Conservation (phyloP, 345 rosid genomes). For the Lumnitzera littorea region DNA sequence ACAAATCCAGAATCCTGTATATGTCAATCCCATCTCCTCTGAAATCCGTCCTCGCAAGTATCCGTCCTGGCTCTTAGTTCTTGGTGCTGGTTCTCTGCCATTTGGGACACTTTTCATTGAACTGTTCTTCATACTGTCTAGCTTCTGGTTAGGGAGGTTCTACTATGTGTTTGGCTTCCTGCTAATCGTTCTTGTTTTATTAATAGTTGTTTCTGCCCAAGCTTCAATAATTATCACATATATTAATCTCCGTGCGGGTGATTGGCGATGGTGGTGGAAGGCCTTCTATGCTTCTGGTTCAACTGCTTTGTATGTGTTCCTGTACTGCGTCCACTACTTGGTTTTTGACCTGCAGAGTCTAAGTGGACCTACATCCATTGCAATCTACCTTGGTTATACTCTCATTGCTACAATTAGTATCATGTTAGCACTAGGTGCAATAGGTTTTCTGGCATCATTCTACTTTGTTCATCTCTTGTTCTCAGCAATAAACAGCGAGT, state of each 20-base stretch:
- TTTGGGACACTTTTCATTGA: background rate
- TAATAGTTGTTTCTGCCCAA: slow-evolving; percentile 1
- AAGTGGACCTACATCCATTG: background rate
- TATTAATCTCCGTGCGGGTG: slow-evolving; percentile 9
- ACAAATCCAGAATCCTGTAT: slow-evolving; percentile 1
- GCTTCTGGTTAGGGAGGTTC: slow-evolving; percentile 5
- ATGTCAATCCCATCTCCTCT: background rate
- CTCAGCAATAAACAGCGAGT: too few species aligned
- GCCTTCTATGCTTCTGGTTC: slow-evolving; percentile 15
- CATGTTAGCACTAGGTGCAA: too few species aligned
- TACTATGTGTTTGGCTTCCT: slow-evolving; percentile 8
- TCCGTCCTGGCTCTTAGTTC: slow-evolving; percentile 1
- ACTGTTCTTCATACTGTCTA: slow-evolving; percentile 8
- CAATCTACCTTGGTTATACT: too few species aligned
- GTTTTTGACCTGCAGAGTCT: background rate
- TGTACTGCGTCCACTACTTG: slow-evolving; percentile 10
- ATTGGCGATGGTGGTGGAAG: slow-evolving; percentile 22
- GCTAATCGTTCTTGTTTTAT: slow-evolving; percentile 1
- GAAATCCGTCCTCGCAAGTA: background rate
- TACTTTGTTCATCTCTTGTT: too few species aligned
- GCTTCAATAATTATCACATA: slow-evolving; percentile 8
- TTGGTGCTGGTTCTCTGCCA: slow-evolving; percentile 5
- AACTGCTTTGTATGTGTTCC: slow-evolving; percentile 7
- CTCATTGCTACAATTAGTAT: too few species aligned
- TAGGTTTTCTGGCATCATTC: too few species aligned